Evolutionary conservation across 371 early-diverging fungal species (phyloP), one percentile per base, ranked within the genome.

Genomic region (Actinomortierella ambigua): DNA sequence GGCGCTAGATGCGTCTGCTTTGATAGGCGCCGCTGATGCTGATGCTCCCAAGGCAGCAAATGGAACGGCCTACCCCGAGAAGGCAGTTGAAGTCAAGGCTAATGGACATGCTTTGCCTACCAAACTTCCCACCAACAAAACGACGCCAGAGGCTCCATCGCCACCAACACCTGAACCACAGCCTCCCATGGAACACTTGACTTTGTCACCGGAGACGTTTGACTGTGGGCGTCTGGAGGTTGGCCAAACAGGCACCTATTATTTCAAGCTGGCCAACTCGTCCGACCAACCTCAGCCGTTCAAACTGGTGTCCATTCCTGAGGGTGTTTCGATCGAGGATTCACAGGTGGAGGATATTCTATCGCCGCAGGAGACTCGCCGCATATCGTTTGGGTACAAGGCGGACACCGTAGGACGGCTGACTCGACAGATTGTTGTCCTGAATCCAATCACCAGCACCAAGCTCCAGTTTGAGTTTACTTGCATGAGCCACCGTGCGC

Each of bases 191-290:
- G 77, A 77, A 34, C 34, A 65, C 39, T 58, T 88, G 18, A 24
- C 70, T 11, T 57, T 88, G 5, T 85, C 84, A 41, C 76, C 85
- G 18, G 54, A 66, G 7, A 75, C 77, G 24, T 80, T 89, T 55
- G 88, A 89, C 57, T 81, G 85, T 17, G 88, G 88, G 0, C 81
- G 77, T 52, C 69, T 89, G 11, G 85, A 84, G 51, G 59, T 85
- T 3, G 79, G 81, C n/a, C 87, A 85, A 54, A 67, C 59, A 28
- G 66, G 79, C 2, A 77, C 65, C 9, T 88, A 85, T 55, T 89
- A 89, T 59, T 83, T 89, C 50, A 83, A 81, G 23, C 61, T 89
- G 0, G 77, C 82, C 13, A 89, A 88, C 57, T 55, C 66, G 3
- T 80, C 81, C 6, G 78, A 80, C 7, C 42, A 63, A 20, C 60